A percentile compares a stretch with the other conserved stretches of the same genome.
These are phyloP conservation scores for Coemansia sp. DNA, from an alignment of 192 early-diverging fungal species.

Conservation along the genomic window DNA sequence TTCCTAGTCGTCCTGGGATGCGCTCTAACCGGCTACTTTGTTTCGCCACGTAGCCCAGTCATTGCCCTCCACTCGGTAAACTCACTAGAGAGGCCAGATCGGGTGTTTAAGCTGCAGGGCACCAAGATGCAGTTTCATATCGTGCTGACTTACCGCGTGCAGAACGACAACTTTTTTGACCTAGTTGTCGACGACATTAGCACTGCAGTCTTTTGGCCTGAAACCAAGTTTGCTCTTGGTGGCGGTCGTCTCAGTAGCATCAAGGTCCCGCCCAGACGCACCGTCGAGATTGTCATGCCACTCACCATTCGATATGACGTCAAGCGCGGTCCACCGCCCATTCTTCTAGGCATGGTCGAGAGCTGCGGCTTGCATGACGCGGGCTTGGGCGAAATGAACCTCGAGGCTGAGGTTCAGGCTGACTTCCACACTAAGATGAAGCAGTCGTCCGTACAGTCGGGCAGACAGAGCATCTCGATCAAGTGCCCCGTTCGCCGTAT, in stretches of 20 bases:
- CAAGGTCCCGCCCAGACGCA: conserved; percentile 36
- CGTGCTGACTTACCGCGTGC: conserved; percentile 46
- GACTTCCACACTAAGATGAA: conserved; percentile 52
- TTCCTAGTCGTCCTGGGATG: conserved; percentile 25
- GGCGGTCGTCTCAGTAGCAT: conserved; percentile 49
- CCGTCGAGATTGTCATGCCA: conserved; percentile 44
- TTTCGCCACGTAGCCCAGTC: conserved; percentile 31
- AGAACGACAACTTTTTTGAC: conserved; percentile 55
- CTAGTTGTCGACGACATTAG: conserved; percentile 47
- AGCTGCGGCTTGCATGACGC: conserved; percentile 53
- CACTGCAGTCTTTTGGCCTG: conserved; percentile 52
- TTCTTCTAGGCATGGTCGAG: conserved; percentile 52
- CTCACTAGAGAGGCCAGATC: conserved; percentile 27
- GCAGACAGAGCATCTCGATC: conserved; percentile 42
- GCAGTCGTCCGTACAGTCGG: conserved; percentile 40
- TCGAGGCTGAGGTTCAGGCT: conserved; percentile 48
- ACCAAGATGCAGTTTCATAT: conserved; percentile 53
- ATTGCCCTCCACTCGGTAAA: conserved; percentile 37
- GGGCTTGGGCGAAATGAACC: conserved; percentile 49
- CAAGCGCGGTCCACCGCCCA: conserved; percentile 50
- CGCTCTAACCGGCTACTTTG: conserved; percentile 37
- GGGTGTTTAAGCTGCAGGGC: conserved; percentile 48
- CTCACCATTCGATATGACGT: conserved; percentile 50
- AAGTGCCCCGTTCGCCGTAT: conserved; percentile 51
- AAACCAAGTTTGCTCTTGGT: conserved; percentile 55